Base-by-base conservation (phyloP, 1,284 basidiomycete genomes). In the Cryptococcus sp. region DNA sequence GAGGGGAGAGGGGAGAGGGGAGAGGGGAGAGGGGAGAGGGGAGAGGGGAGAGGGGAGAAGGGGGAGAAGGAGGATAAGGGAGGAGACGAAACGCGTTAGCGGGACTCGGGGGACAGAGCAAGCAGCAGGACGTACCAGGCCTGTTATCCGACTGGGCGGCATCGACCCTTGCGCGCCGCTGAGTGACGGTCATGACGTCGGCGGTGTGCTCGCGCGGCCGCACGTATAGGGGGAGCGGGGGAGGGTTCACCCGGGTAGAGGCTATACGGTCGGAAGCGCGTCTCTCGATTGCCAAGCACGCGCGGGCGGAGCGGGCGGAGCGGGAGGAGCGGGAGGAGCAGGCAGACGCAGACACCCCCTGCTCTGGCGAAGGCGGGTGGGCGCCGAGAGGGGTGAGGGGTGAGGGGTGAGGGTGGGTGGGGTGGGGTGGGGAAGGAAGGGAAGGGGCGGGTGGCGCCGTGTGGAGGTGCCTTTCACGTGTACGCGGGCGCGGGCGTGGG, bases 101-200 rank as follows among this genome's bases (percentile, higher is more conserved):
- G 4, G 9, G 28, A 33, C 28, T 33, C 5, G 28, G 9, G 18
- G 33, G 13, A 46, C 3, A n/a, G 20, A 24, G 4, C 12, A 24
- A 15, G 13, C 15, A 50, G 59, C 45, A 64, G 57, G 24, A 33
- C 72, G 68, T 47, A 76, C 75, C 66, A 36, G 61, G 63, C 28
- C 70, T 61, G 33, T 68, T 69, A 21, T 72, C 72, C n/a, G 67
- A 55, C 45, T 68, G 65, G 5, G 65, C 57, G 18, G 67, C 69
- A 55, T 73, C 75, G 24, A 62, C 63, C 28, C 72, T 65, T 33
- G 65, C 68, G 44, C 75, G 61, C 48, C 76, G 56, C 54, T 77
- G 73, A 16, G 74, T 77, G 45, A 77, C 72, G 16, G 75, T 77
- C 76, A 78, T 78, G 24, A 28, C 52, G 28, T 5, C 21, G 44